Conservation (phyloP, 164 flowering plant species). For the Magnolia sinica region DNA sequence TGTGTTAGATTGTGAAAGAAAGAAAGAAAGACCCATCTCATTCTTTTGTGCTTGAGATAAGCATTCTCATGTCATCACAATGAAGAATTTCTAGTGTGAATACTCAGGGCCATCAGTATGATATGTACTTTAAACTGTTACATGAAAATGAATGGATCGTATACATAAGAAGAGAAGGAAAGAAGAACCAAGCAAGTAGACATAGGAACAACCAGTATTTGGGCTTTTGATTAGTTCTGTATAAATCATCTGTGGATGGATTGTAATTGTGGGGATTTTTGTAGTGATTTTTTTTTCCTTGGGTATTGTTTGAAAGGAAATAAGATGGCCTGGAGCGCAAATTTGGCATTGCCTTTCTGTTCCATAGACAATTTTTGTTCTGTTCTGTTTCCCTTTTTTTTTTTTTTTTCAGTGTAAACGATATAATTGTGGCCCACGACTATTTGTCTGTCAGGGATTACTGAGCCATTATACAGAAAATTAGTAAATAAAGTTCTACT, state of each 20-base stretch:
- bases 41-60: constrained; percentile 15
- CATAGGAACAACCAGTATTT: neutral
- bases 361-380: neutral
- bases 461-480: neutral
- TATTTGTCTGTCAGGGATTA: no score
- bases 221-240: constrained; percentile 7
- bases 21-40: constrained; percentile 6
- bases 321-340: constrained; percentile 5
- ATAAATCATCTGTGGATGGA: constrained; percentile 10
- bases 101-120: neutral
- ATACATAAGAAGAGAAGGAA: constrained; percentile 7
- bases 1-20: constrained; percentile 5
- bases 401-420: no score
- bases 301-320: constrained; percentile 9
- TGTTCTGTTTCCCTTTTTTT: no score
- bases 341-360: neutral
- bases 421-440: no score
- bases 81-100: constrained; percentile 14
- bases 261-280: constrained; percentile 8
- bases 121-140: neutral
- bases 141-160: constrained; percentile 1
- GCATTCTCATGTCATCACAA: neutral
- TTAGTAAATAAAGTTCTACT: neutral
- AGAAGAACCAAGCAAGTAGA: neutral
- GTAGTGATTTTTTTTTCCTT: neutral